Evolutionary conservation across 805 yeast species (phyloP).

Genomic region (Lipomyces sp.): DNA sequence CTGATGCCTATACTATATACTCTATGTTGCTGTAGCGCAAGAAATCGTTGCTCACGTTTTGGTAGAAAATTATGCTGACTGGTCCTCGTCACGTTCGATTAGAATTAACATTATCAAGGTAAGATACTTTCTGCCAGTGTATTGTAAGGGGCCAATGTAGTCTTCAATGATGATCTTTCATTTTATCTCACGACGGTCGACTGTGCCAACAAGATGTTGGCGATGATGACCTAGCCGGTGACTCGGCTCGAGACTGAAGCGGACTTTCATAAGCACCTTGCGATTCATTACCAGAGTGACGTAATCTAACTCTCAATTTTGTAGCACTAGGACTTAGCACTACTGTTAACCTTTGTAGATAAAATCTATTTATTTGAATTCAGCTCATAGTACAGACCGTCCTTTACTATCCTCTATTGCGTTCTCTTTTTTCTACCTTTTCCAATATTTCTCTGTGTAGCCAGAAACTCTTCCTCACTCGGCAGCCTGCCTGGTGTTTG

Average conservation of each 20-base stretch:
- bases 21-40: background rate
- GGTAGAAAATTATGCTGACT: background rate
- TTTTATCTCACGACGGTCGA: slow-evolving; percentile 65
- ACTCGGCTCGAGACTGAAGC: slow-evolving; percentile 59
- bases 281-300: background rate
- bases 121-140: background rate
- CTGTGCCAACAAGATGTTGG: slow-evolving; percentile 53
- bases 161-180: slow-evolving; percentile 54
- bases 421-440: slow-evolving; percentile 7
- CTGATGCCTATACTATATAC: slow-evolving; percentile 49
- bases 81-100: background rate
- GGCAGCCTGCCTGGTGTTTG: slow-evolving; percentile 2
- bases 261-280: background rate
- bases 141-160: background rate
- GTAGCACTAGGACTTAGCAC: background rate
- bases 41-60: background rate
- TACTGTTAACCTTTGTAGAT: no score
- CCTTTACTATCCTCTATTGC: no score
- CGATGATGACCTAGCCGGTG: slow-evolving; percentile 77
- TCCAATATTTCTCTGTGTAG: slow-evolving; percentile 15
- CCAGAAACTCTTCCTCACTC: slow-evolving; percentile 25
- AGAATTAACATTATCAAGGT: background rate
- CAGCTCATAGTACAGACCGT: background rate
- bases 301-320: background rate
- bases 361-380: background rate